Evolutionary conservation across 1,284 basidiomycete genomes (phyloP), one percentile per base, ranked within the genome.

Genomic region (Meripilus lineatus): DNA sequence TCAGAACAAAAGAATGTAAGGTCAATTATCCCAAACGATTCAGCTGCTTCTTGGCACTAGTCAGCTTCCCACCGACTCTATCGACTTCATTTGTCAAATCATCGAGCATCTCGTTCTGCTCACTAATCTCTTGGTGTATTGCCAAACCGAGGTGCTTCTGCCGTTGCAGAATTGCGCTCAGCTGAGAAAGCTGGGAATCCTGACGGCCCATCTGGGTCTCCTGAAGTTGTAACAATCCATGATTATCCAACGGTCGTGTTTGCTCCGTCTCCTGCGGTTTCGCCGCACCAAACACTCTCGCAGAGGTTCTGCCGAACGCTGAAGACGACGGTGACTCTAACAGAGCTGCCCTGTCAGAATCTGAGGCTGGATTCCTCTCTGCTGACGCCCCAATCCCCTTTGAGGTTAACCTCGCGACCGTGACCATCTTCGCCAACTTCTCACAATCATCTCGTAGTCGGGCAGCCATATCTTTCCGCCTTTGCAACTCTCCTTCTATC

Each of bases 31-130:
- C 79, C 40, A 89, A 63, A 59, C 77, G 74, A 57, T 89, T 89
- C 69, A 96, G 65, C 64, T 93, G 81, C 60, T 79, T 82, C 69
- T 88, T 89, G 3, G 92, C 81, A 32, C 69, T 66, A n/a, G 75
- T 76, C 47, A 98, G 71, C 67, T 93, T 94, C 24, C 70, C 72
- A 37, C 84, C 84, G 2, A 87, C 83, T 17, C 67, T 67, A 54
- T 89, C 88, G 35, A 93, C 81, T 42, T 93, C 82, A 32, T 72
- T 65, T 17, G 82, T 74, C 42, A 98, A 67, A 56, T 81, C 79
- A 57, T 94, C 89, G 53, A 98, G 66, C 65, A 96, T 64, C 58
- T 94, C 91, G 53, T 83, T 93, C 67, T 98, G 95, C 54, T 83
- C 69, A 5, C 69, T 71, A 47, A 99, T 80, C 68, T 99, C 95